Conservation (phyloP, 2,329 filamentous ascomycete genomes). For the Botrytis pseudocinerea region DNA sequence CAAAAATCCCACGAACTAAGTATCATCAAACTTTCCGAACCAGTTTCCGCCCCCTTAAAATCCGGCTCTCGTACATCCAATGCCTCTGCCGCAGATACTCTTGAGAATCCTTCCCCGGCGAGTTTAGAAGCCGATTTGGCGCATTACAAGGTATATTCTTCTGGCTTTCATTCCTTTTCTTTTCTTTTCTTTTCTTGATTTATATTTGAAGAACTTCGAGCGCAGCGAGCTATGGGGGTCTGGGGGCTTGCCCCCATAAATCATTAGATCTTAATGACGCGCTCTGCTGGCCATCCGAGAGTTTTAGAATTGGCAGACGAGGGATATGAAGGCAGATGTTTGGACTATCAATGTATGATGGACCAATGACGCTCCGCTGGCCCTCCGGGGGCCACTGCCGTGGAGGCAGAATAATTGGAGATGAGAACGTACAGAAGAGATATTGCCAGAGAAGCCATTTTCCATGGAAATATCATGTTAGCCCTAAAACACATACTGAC, state of each 20-base stretch:
- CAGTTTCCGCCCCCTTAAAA: constrained; percentile 59
- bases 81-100: constrained; percentile 59
- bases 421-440: neutral
- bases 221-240: neutral
- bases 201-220: neutral
- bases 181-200: neutral
- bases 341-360: neutral
- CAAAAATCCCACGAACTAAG: constrained; percentile 63
- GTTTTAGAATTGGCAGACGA: neutral
- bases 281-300: neutral
- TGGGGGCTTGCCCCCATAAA: neutral
- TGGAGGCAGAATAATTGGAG: neutral
- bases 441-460: neutral
- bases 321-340: neutral
- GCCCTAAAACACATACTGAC: neutral
- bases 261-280: neutral
- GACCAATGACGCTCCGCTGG: neutral
- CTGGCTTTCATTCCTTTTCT: neutral
- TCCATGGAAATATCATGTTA: neutral
- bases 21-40: constrained; percentile 75
- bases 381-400: neutral
- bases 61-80: constrained; percentile 65
- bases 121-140: constrained; percentile 79
- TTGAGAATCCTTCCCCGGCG: constrained; percentile 69
- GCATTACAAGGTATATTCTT: constrained; percentile 74